Base-by-base conservation (phyloP, 2,329 filamentous ascomycete species). In the Thermothelomyces thermophilus region DNA sequence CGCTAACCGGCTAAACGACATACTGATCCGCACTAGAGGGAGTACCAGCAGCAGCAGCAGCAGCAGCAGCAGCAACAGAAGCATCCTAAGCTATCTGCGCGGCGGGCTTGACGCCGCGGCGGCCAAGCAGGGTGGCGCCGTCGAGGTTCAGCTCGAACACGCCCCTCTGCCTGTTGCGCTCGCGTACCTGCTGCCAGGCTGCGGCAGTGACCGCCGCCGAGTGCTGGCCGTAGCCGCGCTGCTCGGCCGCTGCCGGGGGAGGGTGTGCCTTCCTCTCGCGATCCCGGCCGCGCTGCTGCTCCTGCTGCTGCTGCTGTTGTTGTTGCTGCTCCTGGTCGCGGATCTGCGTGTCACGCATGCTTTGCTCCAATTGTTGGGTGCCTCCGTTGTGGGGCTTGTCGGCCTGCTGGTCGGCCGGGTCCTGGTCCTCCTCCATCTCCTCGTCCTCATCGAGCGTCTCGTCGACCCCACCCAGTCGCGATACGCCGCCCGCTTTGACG, bases 91-190 rank as follows among this genome's bases (percentile, higher is more conserved):
- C 70, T 40, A 70, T 70, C 28, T 65, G 71, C 52, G 73, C 70
- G 20, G 73, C 66, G 39, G 77, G 67, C 60, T 82, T 80, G 59
- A 76, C 73, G 19, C 72, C 73, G 52, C 81, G 71, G 60, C 90
- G 81, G 28, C 90, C 90, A 4, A 98, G 73, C 45, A 98, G 70
- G 1, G 90, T 97, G 1, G 93, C 87, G 49, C 93, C 93, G 57
- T 95, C 89, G 33, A 98, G 72, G 63, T 83, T 96, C 41, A 98
- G 77, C 68, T 98, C 93, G 59, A 98, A 98, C 0, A 86, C 83
- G 28, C 88, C 90, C 67, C 84, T 87, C 59, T 86, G 82, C 55
- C 75, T 77, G 50, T 81, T 77, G 28, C 79, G 74, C 39, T 84
- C 81, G 35, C 75, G 71, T 5, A 93, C 88, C 63, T 89, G 88